These are phyloP conservation scores for Leptomonas seymouri DNA, from an alignment of 208 protist species.

Conservation along the genomic window DNA sequence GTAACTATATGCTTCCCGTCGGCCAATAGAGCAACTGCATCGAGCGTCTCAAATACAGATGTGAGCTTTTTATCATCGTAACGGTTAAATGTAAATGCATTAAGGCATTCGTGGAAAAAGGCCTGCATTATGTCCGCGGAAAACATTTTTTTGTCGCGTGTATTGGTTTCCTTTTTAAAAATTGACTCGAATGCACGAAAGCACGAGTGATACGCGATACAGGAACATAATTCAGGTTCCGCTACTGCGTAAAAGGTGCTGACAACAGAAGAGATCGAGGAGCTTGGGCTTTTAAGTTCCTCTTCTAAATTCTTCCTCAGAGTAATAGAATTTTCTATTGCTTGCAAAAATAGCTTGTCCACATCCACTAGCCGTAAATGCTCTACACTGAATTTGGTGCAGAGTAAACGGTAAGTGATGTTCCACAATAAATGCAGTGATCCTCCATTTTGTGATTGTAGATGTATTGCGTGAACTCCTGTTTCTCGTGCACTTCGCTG, in stretches of 20 bases:
- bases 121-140: constrained; percentile 3
- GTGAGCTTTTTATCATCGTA: constrained; percentile 6
- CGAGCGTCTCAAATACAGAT: constrained; percentile 10
- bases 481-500: constrained; percentile 9
- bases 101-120: constrained; percentile 23
- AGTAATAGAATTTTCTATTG: background rate
- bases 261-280: no score
- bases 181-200: constrained; percentile 6
- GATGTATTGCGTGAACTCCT: constrained; percentile 19
- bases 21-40: constrained; percentile 14
- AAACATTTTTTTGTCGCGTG: background rate
- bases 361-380: background rate
- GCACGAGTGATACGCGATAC: constrained; percentile 26
- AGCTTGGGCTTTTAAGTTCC: background rate
- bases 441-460: constrained; percentile 1
- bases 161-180: background rate
- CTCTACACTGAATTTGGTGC: background rate
- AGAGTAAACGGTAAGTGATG: background rate
- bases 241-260: constrained; percentile 3
- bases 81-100: constrained; percentile 25
- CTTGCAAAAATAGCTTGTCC: background rate
- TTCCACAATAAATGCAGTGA: constrained; percentile 18
- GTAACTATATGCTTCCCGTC: background rate
- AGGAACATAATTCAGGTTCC: constrained; percentile 29
- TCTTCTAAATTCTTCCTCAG: background rate